Conservation (phyloP, 2,329 filamentous ascomycete genomes). For the Paraconiothyrium brasiliense region DNA sequence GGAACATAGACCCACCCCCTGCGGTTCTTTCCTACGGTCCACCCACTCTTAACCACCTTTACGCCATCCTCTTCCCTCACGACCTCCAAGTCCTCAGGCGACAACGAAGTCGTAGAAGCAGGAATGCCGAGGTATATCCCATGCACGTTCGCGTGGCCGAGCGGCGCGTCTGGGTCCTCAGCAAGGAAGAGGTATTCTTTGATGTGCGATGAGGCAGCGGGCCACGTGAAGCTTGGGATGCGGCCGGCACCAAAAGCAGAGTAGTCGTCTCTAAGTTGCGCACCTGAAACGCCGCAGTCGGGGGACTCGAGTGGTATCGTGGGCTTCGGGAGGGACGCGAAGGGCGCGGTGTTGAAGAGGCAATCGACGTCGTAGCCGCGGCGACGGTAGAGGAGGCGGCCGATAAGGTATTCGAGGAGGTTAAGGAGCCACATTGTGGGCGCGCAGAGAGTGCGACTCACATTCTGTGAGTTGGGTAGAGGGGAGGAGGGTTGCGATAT, state of each 20-base stretch:
- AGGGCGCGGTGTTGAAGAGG: constrained; percentile 13
- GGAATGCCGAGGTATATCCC: constrained; percentile 15
- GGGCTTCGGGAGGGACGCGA: constrained; percentile 1
- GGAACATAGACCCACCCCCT: constrained; percentile 56
- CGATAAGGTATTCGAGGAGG: constrained; percentile 15
- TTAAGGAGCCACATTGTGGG: constrained; percentile 15
- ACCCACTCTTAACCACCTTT: constrained; percentile 53
- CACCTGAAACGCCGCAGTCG: constrained; percentile 13
- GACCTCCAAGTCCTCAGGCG: constrained; percentile 9
- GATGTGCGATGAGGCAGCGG: constrained; percentile 1
- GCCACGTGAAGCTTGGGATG: constrained; percentile 16
- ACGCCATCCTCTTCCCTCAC: constrained; percentile 8
- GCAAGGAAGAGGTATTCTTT: constrained; percentile 15
- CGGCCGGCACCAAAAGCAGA: constrained; percentile 11
- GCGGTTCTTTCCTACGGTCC: constrained; percentile 58
- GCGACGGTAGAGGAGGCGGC: constrained; percentile 15
- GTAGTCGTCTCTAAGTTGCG: neutral
- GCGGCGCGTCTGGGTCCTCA: constrained; percentile 19
- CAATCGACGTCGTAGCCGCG: constrained; percentile 16
- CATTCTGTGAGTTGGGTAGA: neutral
- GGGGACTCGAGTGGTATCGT: constrained; percentile 13
- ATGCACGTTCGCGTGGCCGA: constrained; percentile 14
- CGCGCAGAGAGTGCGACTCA: neutral
- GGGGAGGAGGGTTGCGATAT: neutral
- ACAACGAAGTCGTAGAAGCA: neutral